Evolutionary conservation across 345 rosid genomes (phyloP).

Genomic region (Limnanthes douglasii): DNA sequence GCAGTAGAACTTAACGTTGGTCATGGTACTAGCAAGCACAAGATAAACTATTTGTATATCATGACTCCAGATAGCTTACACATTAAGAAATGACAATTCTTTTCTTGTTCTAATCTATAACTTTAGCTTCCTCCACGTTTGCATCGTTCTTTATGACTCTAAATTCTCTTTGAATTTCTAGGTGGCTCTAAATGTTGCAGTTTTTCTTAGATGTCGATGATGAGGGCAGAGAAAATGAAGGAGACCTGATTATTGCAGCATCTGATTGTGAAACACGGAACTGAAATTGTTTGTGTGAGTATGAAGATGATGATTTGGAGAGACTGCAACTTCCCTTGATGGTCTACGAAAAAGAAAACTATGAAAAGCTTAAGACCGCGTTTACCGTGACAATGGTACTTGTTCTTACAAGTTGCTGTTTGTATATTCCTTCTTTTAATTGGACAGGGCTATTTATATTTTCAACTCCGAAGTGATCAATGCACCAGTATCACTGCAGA

Average conservation of each 20-base stretch:
- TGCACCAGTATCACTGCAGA: too few species aligned
- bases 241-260: constrained; percentile 87
- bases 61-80: too few species aligned
- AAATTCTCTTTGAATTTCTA: not conserved
- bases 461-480: too few species aligned
- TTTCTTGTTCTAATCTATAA: not conserved
- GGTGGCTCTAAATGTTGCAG: constrained; percentile 24
- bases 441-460: too few species aligned
- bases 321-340: constrained; percentile 76
- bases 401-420: constrained; percentile 2
- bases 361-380: constrained; percentile 75
- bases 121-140: too few species aligned
- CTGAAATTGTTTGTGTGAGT: constrained; percentile 86
- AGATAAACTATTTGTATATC: too few species aligned
- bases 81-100: too few species aligned
- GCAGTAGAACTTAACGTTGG: too few species aligned
- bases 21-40: too few species aligned
- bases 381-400: constrained; percentile 90
- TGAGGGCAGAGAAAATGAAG: constrained; percentile 93
- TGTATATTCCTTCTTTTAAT: not conserved
- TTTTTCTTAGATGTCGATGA: constrained; percentile 85
- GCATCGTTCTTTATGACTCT: not conserved
- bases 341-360: constrained; percentile 68
- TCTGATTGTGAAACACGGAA: constrained; percentile 79
- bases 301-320: constrained; percentile 72